A percentile compares a stretch with the other conserved stretches of the same genome.
Conservation (phyloP, 352 stramenopile genomes). For the Phytophthora hibernalis region DNA sequence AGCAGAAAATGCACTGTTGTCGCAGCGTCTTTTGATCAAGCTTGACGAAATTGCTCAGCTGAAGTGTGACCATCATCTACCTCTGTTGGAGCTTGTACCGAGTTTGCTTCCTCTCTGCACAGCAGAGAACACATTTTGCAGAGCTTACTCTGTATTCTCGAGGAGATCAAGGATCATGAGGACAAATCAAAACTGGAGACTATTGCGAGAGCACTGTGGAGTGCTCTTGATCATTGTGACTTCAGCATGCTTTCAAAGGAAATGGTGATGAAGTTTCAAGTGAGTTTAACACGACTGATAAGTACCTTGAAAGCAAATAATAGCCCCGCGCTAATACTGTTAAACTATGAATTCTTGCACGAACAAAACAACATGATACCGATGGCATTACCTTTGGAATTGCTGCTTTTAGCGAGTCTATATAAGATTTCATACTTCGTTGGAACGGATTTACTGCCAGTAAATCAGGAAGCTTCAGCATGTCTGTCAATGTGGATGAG, state of each 20-base stretch:
- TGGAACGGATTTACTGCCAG: background rate
- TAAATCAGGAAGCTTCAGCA: background rate
- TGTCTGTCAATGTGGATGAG: slow-evolving; percentile 24
- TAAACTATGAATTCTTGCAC: background rate
- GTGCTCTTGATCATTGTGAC: slow-evolving; percentile 2
- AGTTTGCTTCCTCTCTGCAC: background rate
- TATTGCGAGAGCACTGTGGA: background rate
- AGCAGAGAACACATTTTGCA: background rate
- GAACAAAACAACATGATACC: background rate
- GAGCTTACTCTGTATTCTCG: background rate
- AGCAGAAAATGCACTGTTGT: background rate
- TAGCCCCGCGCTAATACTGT: background rate
- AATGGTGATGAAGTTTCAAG: background rate
- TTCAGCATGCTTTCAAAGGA: background rate
- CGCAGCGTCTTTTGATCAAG: background rate
- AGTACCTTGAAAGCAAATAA: background rate
- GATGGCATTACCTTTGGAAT: background rate
- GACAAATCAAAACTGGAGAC: background rate
- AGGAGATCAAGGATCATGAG: background rate
- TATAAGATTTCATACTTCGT: slow-evolving; percentile 1
- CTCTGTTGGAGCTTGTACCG: slow-evolving; percentile 16
- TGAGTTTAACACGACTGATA: background rate
- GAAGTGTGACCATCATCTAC: background rate
- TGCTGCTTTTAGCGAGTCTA: slow-evolving; percentile 17
- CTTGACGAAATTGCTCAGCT: background rate